A percentile compares a stretch with the other conserved stretches of the same genome.
These are phyloP conservation scores for Solanum gracilifrons DNA, from an alignment of 257 asterid genomes.

Conservation along the genomic window DNA sequence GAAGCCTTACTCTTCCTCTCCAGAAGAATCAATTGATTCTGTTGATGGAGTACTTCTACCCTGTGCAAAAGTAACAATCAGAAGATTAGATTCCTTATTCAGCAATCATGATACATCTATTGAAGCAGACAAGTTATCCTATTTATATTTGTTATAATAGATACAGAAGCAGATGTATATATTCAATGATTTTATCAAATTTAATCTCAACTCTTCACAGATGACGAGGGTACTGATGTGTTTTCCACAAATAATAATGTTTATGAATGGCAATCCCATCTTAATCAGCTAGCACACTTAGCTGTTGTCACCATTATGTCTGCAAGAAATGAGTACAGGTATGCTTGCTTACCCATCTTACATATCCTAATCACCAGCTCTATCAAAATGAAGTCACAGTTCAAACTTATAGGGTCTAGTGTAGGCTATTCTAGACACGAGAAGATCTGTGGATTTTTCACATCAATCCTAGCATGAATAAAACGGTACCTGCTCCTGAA, in stretches of 20 bases:
- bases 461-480: neutral
- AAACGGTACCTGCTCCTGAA: neutral
- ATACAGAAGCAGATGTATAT: neutral
- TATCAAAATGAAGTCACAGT: neutral
- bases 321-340: neutral
- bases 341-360: neutral
- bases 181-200: neutral
- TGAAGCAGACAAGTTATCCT: neutral
- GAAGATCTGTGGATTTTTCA: neutral
- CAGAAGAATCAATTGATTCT: slow-evolving; percentile 82
- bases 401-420: neutral
- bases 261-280: neutral
- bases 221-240: neutral
- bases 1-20: slow-evolving; percentile 91
- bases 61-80: slow-evolving; percentile 32
- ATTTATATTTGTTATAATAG: neutral
- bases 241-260: neutral
- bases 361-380: neutral
- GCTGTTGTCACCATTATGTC: neutral
- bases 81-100: neutral
- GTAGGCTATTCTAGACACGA: neutral
- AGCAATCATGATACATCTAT: neutral
- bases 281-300: neutral
- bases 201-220: neutral
- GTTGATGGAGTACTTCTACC: slow-evolving; percentile 58